Conservation (phyloP, 208 protist species). For the Acanthamoeba lenticulata region DNA sequence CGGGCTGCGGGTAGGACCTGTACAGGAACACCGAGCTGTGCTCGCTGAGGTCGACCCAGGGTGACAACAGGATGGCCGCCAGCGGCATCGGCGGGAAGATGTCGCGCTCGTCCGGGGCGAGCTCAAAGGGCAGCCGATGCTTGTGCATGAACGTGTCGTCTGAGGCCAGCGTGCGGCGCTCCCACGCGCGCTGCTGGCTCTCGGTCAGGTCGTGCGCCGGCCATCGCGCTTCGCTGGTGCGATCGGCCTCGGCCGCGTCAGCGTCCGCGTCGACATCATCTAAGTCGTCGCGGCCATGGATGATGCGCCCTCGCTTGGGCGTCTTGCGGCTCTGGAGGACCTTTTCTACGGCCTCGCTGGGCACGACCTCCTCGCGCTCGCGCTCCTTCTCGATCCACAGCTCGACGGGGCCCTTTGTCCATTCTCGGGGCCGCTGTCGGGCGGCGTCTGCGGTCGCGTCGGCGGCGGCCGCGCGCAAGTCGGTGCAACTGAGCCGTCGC, state of each 20-base stretch:
- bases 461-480: background rate
- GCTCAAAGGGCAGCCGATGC: slow-evolving; percentile 3
- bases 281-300: background rate
- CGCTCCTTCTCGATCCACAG: background rate
- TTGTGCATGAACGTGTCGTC: background rate
- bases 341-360: background rate
- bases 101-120: background rate
- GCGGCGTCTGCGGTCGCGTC: background rate
- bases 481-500: background rate
- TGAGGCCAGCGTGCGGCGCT: background rate
- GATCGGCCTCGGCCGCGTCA: background rate
- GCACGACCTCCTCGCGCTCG: background rate
- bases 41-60: slow-evolving; percentile 10
- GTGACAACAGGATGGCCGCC: background rate
- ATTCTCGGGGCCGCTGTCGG: background rate
- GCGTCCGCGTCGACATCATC: background rate
- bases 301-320: background rate
- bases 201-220: background rate
- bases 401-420: background rate
- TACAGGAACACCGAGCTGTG: slow-evolving; percentile 15
- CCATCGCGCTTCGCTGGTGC: background rate
- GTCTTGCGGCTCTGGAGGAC: background rate
- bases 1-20: background rate
- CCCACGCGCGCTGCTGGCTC: slow-evolving; percentile 10
- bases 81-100: slow-evolving; percentile 8